Conservation (phyloP, 2,329 filamentous ascomycete species). For the Periconia digitata region DNA sequence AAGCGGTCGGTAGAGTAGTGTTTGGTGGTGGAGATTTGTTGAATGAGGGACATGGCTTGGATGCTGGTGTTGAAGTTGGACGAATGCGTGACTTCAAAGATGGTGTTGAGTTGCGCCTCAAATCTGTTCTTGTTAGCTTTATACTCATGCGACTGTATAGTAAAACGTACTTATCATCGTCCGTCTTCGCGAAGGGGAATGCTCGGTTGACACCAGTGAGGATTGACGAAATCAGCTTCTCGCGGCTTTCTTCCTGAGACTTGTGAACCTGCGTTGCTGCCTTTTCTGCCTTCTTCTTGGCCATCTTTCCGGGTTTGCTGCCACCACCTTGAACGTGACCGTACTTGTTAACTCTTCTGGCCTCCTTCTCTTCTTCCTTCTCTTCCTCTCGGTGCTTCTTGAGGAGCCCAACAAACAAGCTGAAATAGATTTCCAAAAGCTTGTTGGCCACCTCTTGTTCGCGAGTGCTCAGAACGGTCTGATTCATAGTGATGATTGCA, state of each 20-base stretch:
- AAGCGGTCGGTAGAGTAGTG: constrained; percentile 85
- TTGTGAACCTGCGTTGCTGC: constrained; percentile 47
- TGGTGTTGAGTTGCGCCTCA: constrained; percentile 85
- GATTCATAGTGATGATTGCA: constrained; percentile 93
- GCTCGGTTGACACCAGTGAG: constrained; percentile 94
- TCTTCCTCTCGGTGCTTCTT: constrained; percentile 59
- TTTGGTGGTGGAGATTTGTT: constrained; percentile 82
- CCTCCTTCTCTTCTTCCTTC: constrained; percentile 37
- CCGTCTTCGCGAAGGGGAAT: constrained; percentile 85
- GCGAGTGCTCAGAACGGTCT: constrained; percentile 85
- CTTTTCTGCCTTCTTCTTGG: constrained; percentile 49
- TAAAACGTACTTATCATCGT: constrained; percentile 67
- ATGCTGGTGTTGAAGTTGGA: constrained; percentile 99
- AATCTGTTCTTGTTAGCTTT: constrained; percentile 54
- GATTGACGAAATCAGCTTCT: constrained; percentile 90
- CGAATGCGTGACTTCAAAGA: constrained; percentile 95
- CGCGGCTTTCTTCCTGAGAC: constrained; percentile 67
- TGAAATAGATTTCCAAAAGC: constrained; percentile 89
- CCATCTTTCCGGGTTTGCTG: constrained; percentile 55
- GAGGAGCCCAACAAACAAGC: constrained; percentile 78
- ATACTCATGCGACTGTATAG: background rate
- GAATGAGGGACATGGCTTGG: constrained; percentile 91
- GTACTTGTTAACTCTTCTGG: constrained; percentile 51
- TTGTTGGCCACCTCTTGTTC: constrained; percentile 80
- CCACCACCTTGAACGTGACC: constrained; percentile 58